Conservation (phyloP, 2,329 filamentous ascomycete species). For the Emergomyces africanus region DNA sequence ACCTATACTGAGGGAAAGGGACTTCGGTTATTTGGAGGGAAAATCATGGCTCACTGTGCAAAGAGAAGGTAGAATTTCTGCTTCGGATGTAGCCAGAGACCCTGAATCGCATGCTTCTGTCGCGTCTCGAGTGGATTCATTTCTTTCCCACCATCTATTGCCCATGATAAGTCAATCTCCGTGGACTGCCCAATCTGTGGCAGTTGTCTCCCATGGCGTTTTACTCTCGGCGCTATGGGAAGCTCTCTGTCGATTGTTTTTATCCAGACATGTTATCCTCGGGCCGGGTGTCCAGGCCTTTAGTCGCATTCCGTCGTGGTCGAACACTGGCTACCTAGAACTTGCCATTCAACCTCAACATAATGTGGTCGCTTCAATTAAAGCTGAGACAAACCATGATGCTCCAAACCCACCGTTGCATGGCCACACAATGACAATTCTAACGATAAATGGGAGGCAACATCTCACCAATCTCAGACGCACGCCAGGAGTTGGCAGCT, state of each 20-base stretch:
- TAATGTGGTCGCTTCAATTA: background rate
- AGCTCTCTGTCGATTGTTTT: slow-evolving; percentile 46
- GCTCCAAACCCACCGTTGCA: slow-evolving; percentile 13
- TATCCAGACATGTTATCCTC: slow-evolving; percentile 33
- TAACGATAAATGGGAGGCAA: slow-evolving; percentile 53
- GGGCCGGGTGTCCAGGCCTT: slow-evolving; percentile 24
- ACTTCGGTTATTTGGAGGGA: slow-evolving; percentile 31
- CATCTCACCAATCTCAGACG: slow-evolving; percentile 66
- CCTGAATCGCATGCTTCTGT: slow-evolving; percentile 59
- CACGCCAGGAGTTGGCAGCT: slow-evolving; percentile 68
- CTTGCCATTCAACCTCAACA: slow-evolving; percentile 16
- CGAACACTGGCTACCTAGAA: slow-evolving; percentile 52
- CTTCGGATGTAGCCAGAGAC: slow-evolving; percentile 37
- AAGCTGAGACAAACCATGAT: background rate
- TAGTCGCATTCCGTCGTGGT: slow-evolving; percentile 43
- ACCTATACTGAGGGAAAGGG: slow-evolving; percentile 24
- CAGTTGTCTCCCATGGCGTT: slow-evolving; percentile 72
- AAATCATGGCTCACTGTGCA: slow-evolving; percentile 8
- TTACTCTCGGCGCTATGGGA: slow-evolving; percentile 59
- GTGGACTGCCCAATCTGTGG: slow-evolving; percentile 36
- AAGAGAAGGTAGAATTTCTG: slow-evolving; percentile 12
- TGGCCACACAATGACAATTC: slow-evolving; percentile 38
- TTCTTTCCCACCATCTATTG: slow-evolving; percentile 52
- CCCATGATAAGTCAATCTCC: slow-evolving; percentile 37
- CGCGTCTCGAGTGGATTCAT: slow-evolving; percentile 48